These are phyloP conservation scores for Alternaria solani DNA, from an alignment of 2,329 filamentous ascomycete genomes.

Conservation along the genomic window DNA sequence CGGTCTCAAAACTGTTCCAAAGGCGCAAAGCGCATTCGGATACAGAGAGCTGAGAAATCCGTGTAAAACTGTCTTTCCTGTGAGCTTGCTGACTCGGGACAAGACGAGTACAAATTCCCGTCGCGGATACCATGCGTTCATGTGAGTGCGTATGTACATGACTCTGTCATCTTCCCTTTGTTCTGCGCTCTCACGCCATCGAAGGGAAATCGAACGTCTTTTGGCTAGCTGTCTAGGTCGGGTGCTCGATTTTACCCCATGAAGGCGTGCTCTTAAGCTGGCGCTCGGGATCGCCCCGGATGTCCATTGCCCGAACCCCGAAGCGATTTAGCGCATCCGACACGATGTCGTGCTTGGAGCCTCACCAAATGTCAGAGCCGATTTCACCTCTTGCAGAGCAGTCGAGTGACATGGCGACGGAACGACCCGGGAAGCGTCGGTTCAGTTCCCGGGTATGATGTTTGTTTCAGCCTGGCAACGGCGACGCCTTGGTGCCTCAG, in stretches of 20 bases:
- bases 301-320: not conserved
- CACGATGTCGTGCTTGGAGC: not conserved
- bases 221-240: too few species aligned
- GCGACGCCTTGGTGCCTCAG: constrained; percentile 21
- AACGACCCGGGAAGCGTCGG: not conserved
- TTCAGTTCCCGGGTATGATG: not conserved
- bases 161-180: not conserved
- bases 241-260: too few species aligned
- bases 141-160: not conserved
- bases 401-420: not conserved
- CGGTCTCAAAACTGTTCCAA: not conserved
- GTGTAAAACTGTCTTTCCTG: not conserved
- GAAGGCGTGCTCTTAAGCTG: too few species aligned
- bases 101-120: too few species aligned
- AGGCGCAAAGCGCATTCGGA: not conserved
- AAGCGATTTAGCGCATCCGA: not conserved
- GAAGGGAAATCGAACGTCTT: too few species aligned
- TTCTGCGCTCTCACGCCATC: not conserved
- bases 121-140: not conserved
- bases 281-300: not conserved
- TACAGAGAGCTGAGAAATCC: not conserved
- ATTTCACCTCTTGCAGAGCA: not conserved
- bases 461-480: constrained; percentile 24
- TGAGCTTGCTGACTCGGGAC: not conserved
- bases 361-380: not conserved